Evolutionary conservation across 441 rosid genomes (phyloP), one percentile per base, ranked within the genome.

Genomic region (Breynia disticha): DNA sequence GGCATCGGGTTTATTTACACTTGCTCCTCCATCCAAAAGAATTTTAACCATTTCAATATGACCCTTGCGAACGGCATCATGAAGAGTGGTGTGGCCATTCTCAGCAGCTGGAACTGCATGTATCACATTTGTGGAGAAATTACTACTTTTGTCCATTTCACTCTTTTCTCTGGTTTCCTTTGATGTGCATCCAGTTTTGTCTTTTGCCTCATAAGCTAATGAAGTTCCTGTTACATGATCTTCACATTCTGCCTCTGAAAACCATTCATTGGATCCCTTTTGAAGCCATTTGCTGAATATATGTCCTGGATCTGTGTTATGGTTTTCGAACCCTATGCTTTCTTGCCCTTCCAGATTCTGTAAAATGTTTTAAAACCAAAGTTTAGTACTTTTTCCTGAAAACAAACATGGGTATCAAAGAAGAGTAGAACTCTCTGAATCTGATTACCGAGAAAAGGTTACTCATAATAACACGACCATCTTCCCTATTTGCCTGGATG

Each of bases 401-500:
- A 32, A 17, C 5, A 48, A 44, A 39, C 5, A 44, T 55, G 43
- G 24, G 46, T 52, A 39, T 11, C 13, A 1, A 57, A 55, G 15
- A 61, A n/a, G 12, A 55, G 52, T 19, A 60, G 57, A 48, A 65
- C 49, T 49, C 20, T 49, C 15, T 35, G 20, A 50, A 44, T 37
- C 21, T 46, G 32, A 28, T 43, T 69, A 93, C 99, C 90, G 50
- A 72, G 77, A 55, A 75, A 60, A 86, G 76, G 70, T 93, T 89
- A 71, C 74, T 76, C 90, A 86, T 83, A 53, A 93, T 71, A 53
- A 71, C 70, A 35, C 41, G 63, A 15, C 85, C 88, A 62, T 86
- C 95, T 51, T 79, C 87, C 56, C 53, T 39, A 64, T 83, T 80
- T 63, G 74, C 72, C 46, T 74, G 77, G 60, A 86, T 75, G 45